A percentile compares a stretch with the other conserved stretches of the same genome.
phyloP scores from a whole-genome alignment of 768 basidiomycete species.

The Pisolithus orientalis region DNA sequence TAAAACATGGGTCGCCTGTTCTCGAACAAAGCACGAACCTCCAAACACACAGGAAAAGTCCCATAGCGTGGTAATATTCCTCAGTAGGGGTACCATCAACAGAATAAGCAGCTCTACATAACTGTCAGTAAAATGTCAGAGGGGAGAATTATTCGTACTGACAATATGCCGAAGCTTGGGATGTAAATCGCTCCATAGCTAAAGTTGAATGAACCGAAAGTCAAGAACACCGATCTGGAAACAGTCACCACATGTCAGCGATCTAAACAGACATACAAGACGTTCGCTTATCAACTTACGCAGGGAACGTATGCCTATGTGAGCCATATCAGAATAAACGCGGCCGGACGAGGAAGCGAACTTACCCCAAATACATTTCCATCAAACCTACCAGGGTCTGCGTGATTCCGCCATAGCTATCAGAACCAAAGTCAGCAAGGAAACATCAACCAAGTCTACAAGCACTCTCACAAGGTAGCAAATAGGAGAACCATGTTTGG shows the following conservation, averaged over 20 bases:
- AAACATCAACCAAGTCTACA: too few relatives aligned
- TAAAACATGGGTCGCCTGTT: neutral
- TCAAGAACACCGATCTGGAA: slow-evolving; percentile 20
- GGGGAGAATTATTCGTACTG: neutral
- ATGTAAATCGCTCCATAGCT: slow-evolving; percentile 19
- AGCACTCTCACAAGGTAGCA: slow-evolving; percentile 18
- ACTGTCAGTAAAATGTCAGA: neutral
- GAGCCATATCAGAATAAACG: slow-evolving; percentile 6
- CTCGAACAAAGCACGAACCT: slow-evolving; percentile 6
- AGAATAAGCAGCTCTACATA: slow-evolving; percentile 18
- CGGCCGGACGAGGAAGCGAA: neutral
- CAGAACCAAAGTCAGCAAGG: neutral
- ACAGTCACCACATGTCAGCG: neutral
- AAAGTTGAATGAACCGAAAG: slow-evolving; percentile 25
- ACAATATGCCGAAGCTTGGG: slow-evolving; percentile 21
- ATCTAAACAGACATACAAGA: too few relatives aligned
- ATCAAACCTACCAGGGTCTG: slow-evolving; percentile 24
- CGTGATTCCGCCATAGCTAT: slow-evolving; percentile 28
- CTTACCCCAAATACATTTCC: slow-evolving; percentile 27
- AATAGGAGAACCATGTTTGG: slow-evolving; percentile 22
- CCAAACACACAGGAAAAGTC: slow-evolving; percentile 24
- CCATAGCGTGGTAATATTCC: slow-evolving; percentile 20
- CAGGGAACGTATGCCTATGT: slow-evolving; percentile 21
- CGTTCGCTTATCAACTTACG: slow-evolving; percentile 5
- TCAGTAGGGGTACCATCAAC: slow-evolving; percentile 17